phyloP scores from a whole-genome alignment of 768 basidiomycete species.

The Leccinum sublutescens region DNA sequence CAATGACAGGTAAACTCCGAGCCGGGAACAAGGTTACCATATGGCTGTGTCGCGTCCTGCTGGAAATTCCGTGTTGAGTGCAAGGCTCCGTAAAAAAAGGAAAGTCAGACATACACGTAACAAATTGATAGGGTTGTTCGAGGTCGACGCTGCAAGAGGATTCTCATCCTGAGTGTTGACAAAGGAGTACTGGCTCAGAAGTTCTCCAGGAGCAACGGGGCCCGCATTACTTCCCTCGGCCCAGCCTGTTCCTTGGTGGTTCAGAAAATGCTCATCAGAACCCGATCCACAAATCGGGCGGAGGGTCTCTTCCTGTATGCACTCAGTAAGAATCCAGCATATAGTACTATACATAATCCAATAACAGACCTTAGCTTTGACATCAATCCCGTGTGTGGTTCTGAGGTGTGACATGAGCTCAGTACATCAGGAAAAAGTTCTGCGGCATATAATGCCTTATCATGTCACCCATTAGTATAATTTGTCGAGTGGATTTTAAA shows the following conservation, averaged over 20 bases:
- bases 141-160: too few species aligned
- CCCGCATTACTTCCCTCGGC: neutral
- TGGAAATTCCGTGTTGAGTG: neutral
- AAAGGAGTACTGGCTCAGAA: neutral
- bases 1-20: constrained; percentile 4
- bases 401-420: neutral
- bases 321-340: neutral
- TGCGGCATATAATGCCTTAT: too few species aligned
- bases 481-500: too few species aligned
- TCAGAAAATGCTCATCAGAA: neutral
- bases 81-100: neutral
- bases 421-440: too few species aligned
- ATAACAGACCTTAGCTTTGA: neutral
- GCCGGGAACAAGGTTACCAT: neutral
- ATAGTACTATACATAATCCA: neutral
- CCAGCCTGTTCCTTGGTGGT: neutral
- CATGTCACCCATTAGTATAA: too few species aligned
- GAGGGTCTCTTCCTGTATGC: neutral
- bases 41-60: constrained; percentile 4
- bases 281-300: neutral
- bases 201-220: too few species aligned
- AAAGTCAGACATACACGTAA: neutral
- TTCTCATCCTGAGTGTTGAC: neutral
- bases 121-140: neutral
- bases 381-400: neutral